A percentile compares a stretch with the other conserved stretches of the same genome.
These are phyloP conservation scores for Russula lepida DNA, from an alignment of 768 basidiomycete species.

Conservation along the genomic window DNA sequence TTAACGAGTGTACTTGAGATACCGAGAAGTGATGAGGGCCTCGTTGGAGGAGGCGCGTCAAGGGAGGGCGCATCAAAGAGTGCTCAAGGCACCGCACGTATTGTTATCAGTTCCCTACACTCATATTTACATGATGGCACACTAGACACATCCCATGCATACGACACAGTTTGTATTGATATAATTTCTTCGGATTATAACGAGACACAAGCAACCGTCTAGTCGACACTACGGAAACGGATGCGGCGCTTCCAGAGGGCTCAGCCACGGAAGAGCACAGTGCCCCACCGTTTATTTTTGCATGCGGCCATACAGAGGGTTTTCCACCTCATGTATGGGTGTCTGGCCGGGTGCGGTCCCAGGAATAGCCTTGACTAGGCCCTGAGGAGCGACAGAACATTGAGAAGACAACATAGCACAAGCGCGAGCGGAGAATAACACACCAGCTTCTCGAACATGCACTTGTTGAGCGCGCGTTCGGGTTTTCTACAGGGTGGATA, in stretches of 20 bases:
- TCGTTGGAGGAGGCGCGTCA: conserved; percentile 22
- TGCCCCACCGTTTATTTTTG: conserved; percentile 54
- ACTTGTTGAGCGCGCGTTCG: conserved; percentile 81
- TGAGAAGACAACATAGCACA: background rate
- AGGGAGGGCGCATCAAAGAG: conserved; percentile 22
- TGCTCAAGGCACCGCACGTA: background rate
- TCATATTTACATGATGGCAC: background rate
- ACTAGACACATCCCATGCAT: background rate
- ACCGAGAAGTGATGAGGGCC: conserved; percentile 9
- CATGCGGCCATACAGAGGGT: conserved; percentile 70
- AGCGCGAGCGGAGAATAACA: conserved; percentile 28
- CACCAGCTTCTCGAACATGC: conserved; percentile 95
- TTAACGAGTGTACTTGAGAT: background rate
- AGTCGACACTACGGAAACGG: conserved; percentile 1
- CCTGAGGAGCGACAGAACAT: conserved; percentile 38
- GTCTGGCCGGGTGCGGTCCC: conserved; percentile 74
- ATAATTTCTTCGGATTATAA: background rate
- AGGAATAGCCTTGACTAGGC: conserved; percentile 84
- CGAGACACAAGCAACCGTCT: background rate
- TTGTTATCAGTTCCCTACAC: background rate
- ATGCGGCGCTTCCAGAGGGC: background rate
- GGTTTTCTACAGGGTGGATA: conserved; percentile 84
- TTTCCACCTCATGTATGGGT: conserved; percentile 84
- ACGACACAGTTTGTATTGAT: background rate
- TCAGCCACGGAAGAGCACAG: background rate